phyloP scores from a whole-genome alignment of 306 rosid genomes.

The Echinosophora koreensis region DNA sequence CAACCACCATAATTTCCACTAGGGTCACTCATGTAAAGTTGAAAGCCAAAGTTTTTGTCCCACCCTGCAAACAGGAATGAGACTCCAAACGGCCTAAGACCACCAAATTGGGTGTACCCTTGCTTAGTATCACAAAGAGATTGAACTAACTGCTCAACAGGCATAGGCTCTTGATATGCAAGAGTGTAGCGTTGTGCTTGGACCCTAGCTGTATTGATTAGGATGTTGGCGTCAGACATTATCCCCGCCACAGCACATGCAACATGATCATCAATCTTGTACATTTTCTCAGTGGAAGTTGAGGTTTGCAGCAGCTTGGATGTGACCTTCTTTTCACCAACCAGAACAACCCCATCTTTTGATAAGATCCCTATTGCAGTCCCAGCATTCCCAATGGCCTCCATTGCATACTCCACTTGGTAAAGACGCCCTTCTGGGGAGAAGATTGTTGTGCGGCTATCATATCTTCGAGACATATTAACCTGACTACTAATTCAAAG shows the following conservation, averaged over 20 bases:
- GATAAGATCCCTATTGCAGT: constrained; percentile 64
- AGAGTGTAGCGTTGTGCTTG: constrained; percentile 63
- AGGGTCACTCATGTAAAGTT: constrained; percentile 63
- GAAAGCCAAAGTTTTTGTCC: constrained; percentile 66
- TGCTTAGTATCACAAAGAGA: constrained; percentile 66
- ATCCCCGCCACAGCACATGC: constrained; percentile 65
- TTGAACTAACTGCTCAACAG: constrained; percentile 65
- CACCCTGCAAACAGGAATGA: constrained; percentile 64
- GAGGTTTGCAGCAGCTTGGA: constrained; percentile 67
- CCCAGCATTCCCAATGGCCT: constrained; percentile 66
- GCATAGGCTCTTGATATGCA: constrained; percentile 65
- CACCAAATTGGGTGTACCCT: constrained; percentile 63
- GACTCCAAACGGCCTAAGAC: constrained; percentile 64
- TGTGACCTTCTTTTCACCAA: constrained; percentile 64
- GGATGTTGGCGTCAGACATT: constrained; percentile 66
- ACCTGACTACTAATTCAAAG: constrained; percentile 29
- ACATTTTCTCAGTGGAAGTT: constrained; percentile 64
- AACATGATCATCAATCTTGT: constrained; percentile 65
- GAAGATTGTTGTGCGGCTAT: constrained; percentile 65
- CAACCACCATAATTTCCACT: constrained; percentile 69
- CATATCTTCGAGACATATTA: constrained; percentile 64
- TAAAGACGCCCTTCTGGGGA: constrained; percentile 65
- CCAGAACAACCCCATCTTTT: constrained; percentile 62
- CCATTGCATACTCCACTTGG: constrained; percentile 70
- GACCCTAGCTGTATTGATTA: constrained; percentile 61